Evolutionary conservation across 441 rosid species (phyloP).

Genomic region (Codiaeum variegatum): DNA sequence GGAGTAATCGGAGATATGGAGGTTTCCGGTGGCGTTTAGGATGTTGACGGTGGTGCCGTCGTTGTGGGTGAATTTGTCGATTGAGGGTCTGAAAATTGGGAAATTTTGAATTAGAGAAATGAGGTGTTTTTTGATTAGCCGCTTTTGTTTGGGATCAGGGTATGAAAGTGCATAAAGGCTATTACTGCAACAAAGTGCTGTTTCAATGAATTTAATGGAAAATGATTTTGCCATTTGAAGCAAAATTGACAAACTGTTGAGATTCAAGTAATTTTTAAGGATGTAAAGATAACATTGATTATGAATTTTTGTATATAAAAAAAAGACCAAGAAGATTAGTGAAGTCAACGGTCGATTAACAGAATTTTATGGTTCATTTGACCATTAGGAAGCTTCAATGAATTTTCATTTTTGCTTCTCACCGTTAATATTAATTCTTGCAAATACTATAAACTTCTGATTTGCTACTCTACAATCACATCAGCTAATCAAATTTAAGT

Average conservation of each 20-base stretch:
- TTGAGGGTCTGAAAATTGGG: constrained; percentile 37
- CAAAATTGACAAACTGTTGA: neutral
- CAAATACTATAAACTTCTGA: no score
- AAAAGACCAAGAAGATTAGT: constrained; percentile 3
- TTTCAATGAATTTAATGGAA: constrained; percentile 44
- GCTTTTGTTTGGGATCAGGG: constrained; percentile 48
- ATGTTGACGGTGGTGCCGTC: constrained; percentile 51
- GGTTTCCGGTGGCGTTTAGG: constrained; percentile 34
- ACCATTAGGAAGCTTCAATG: no score
- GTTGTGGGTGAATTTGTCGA: constrained; percentile 41
- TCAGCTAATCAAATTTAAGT: no score
- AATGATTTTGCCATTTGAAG: constrained; percentile 37
- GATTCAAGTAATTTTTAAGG: neutral
- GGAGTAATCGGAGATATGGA: constrained; percentile 27
- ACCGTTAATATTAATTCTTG: no score
- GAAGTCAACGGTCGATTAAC: constrained; percentile 23
- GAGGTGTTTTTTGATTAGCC: constrained; percentile 49
- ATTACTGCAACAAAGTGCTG: constrained; percentile 40
- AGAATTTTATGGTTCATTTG: no score
- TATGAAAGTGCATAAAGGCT: constrained; percentile 43
- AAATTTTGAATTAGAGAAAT: constrained; percentile 40
- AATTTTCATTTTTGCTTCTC: no score
- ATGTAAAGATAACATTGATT: neutral
- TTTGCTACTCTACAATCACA: no score
- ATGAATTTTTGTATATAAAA: neutral